phyloP scores from a whole-genome alignment of 345 rosid genomes.

The Microcos paniculata region DNA sequence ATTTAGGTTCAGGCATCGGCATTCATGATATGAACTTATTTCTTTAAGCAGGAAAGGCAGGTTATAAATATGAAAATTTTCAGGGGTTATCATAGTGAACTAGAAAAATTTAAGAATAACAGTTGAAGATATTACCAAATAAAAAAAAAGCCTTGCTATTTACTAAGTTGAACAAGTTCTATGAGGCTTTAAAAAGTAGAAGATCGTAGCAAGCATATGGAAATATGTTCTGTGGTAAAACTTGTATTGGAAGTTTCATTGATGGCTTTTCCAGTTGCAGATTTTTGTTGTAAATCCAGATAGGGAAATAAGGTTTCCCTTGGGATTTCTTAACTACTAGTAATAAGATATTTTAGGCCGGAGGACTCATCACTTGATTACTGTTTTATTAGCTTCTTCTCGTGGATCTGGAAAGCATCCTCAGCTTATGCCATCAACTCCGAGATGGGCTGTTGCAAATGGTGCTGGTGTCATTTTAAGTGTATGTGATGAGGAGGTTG shows the following conservation, averaged over 20 bases:
- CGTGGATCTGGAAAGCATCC: constrained; percentile 99
- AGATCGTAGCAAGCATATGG: neutral
- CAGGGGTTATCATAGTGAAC: neutral
- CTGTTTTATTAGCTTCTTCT: constrained; percentile 53
- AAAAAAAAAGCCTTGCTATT: neutral
- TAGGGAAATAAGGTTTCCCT: neutral
- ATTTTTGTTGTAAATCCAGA: neutral
- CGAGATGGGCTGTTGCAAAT: constrained; percentile 99
- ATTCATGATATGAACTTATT: neutral
- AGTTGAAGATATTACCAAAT: neutral
- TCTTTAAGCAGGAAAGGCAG: neutral
- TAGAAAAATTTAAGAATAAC: neutral
- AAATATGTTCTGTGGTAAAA: neutral
- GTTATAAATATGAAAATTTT: neutral
- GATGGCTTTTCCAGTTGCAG: neutral
- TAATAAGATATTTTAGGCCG: constrained; percentile 12
- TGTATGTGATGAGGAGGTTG: constrained; percentile 97
- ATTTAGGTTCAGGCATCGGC: neutral
- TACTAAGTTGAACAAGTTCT: neutral
- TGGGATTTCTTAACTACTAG: neutral
- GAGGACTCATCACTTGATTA: constrained; percentile 17
- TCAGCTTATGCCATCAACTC: constrained; percentile 88
- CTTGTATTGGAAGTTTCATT: neutral
- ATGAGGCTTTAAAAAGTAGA: neutral
- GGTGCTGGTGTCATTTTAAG: constrained; percentile 98